Evolutionary conservation across 768 basidiomycete genomes (phyloP), one percentile per base, ranked within the genome.

Genomic region (Termitomyces sp.): DNA sequence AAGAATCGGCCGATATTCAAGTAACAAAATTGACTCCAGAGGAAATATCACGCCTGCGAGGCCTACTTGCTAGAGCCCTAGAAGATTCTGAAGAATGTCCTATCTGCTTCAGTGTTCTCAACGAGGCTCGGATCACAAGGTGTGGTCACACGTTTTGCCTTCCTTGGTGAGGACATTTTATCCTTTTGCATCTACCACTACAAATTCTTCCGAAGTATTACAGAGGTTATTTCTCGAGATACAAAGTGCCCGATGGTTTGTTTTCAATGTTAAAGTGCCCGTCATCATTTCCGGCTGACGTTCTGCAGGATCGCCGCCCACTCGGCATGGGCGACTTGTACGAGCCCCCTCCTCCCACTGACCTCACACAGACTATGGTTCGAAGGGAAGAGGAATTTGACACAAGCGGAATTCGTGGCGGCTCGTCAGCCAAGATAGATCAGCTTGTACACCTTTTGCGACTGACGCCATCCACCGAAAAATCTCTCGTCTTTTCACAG

Each of bases 401-500:
- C 35, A 68, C 72, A 10, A 68, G 44, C 42, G 78, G 72, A 8
- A 67, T 79, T 7, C 75, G 77, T 19, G 63, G 68, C 3, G 83
- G 82, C 3, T 82, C 89, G 6, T 94, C 93, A 21, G 89, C 90
- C 11, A 95, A 95, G 71, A 88, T 93, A 51, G 87, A 89, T 51
- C 91, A 93, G 63, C 73, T 95, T 15, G 67, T 92, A 21, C 80
- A 88, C 52, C 78, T 93, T 43, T 75, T 95, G 43, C 75, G 79
- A 58, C 69, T 93, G 12, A 88, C 83, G 5, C 88, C 89, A 0
- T 58, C 63, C 3, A 79, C 76, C 1, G 88, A 92, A 59, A 95
- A 95, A 68, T 87, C 87, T 2, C 73, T 95, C 3, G 91, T 95
- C 1, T 95, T 95, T 66, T 92, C 89, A 3, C 93, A 95, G 63